A percentile compares a stretch with the other conserved stretches of the same genome.
phyloP scores from a whole-genome alignment of 2,329 filamentous ascomycete genomes.

The Xylaria sp. region DNA sequence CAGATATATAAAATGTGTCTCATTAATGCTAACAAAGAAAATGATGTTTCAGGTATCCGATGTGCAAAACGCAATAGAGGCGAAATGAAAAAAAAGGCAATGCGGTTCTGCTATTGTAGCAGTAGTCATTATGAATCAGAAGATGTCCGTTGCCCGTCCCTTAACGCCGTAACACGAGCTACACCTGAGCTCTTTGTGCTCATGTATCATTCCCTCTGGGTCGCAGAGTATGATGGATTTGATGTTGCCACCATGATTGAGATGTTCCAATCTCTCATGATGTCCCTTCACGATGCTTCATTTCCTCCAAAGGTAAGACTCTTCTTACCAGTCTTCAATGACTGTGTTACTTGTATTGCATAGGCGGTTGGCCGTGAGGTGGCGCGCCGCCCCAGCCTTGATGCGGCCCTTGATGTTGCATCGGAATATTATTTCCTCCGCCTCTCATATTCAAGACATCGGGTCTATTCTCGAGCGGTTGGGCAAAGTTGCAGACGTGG shows the following conservation, averaged over 20 bases:
- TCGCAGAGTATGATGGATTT: not conserved
- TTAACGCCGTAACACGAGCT: conserved; percentile 22
- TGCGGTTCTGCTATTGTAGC: not conserved
- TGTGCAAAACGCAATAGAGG: conserved; percentile 4
- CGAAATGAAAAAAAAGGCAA: not conserved
- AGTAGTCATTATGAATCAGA: conserved; percentile 1
- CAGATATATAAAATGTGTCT: not conserved
- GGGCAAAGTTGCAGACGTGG: conserved; percentile 77
- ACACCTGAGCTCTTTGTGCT: conserved; percentile 1
- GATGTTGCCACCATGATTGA: not conserved
- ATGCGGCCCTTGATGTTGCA: conserved; percentile 41
- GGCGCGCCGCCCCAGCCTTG: conserved; percentile 32
- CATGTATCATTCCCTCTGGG: not conserved
- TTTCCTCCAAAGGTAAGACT: not conserved
- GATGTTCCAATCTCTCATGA: not conserved
- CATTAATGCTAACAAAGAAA: conserved; percentile 3
- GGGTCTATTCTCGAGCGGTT: conserved; percentile 64
- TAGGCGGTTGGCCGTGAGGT: conserved; percentile 33
- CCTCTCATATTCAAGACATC: conserved; percentile 62
- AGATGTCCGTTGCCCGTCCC: not conserved
- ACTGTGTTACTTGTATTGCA: conserved; percentile 35
- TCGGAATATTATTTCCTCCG: conserved; percentile 43
- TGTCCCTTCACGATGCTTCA: not conserved
- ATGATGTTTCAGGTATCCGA: conserved; percentile 8
- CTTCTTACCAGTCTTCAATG: not conserved